Base-by-base conservation (phyloP, 75 land plant species). In the Cunninghamia lanceolata region DNA sequence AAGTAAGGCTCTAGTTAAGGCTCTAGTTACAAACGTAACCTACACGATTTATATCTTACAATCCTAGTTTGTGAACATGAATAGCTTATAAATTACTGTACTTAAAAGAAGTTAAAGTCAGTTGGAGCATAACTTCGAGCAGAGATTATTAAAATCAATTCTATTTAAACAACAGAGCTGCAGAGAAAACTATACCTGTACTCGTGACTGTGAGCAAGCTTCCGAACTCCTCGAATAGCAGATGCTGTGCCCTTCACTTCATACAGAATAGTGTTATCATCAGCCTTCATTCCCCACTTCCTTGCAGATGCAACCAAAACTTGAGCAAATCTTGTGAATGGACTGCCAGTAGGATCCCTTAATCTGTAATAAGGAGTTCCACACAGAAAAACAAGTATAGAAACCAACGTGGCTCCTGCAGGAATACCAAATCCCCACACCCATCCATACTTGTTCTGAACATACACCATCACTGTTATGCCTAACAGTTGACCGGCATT, bases 251-350 rank as follows among this genome's bases (percentile, higher is more conserved):
- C 86, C 14, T 52, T 34, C 38, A 90, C 89, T 83, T 94, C 93
- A 75, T 91, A 94, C 25, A 94, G 89, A 16, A 17, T 56, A 46
- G 3, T 63, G 3, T 85, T 85, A 59, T 52, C n/a, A 47, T 5
- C 82, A 5, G 84, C 78, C 21, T 84, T 54, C 25, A 90, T 86
- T 21, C 85, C 88, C 53, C 76, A 19, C 56, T 92, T 91, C 71
- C 94, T 86, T n/a, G 82, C 13, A 70, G 96, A 83, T 15, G 90
- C 91, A 15, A 90, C 90, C 43, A 89, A 52, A 0, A 94, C 96
- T 86, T 94, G 94, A 42, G 87, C 75, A 54, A 94, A 88, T 39
- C 90, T 86, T 0, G 92, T 94, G 45, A 93, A 87, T 38, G 94
- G 86, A 68, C 93, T 93, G 28, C 95, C 95, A 28, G 32, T 80